Percentiles rank a stretch among this genome's conserved stretches.
Evolutionary conservation across 352 stramenopile genomes (phyloP).

Genomic region (Pilasporangium apinafurcum): DNA sequence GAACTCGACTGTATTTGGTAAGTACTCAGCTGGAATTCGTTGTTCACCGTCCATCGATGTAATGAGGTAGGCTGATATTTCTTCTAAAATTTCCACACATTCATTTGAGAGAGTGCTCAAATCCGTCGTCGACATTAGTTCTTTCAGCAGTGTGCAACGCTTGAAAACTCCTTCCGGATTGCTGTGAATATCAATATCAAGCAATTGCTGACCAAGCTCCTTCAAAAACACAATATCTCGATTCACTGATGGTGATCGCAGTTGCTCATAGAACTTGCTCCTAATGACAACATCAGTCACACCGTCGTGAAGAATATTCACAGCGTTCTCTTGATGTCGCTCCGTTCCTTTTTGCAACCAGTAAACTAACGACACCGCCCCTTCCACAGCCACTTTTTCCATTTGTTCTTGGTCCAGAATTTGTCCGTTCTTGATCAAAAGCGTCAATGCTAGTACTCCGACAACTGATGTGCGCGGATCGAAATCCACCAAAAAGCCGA

Average conservation of each 20-base stretch:
- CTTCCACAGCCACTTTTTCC: constrained; percentile 67
- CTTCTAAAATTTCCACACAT: constrained; percentile 50
- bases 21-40: constrained; percentile 8
- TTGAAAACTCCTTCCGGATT: constrained; percentile 64
- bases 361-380: constrained; percentile 63
- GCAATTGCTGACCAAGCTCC: constrained; percentile 57
- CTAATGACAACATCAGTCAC: constrained; percentile 31
- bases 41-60: constrained; percentile 9
- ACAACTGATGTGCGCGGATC: constrained; percentile 72
- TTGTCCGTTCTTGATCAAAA: constrained; percentile 62
- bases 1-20: constrained; percentile 33
- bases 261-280: constrained; percentile 55
- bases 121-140: constrained; percentile 46
- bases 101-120: constrained; percentile 30
- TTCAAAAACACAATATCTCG: constrained; percentile 56
- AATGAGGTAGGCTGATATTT: constrained; percentile 51
- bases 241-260: constrained; percentile 38
- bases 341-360: constrained; percentile 84
- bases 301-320: constrained; percentile 68
- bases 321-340: constrained; percentile 71
- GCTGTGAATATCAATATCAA: constrained; percentile 50
- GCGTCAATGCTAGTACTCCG: constrained; percentile 53
- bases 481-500: constrained; percentile 64
- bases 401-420: constrained; percentile 47
- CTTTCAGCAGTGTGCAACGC: constrained; percentile 47